Evolutionary conservation across 225 moss, liverwort and hornwort species (phyloP).

Genomic region (Anthoceros angustus): DNA sequence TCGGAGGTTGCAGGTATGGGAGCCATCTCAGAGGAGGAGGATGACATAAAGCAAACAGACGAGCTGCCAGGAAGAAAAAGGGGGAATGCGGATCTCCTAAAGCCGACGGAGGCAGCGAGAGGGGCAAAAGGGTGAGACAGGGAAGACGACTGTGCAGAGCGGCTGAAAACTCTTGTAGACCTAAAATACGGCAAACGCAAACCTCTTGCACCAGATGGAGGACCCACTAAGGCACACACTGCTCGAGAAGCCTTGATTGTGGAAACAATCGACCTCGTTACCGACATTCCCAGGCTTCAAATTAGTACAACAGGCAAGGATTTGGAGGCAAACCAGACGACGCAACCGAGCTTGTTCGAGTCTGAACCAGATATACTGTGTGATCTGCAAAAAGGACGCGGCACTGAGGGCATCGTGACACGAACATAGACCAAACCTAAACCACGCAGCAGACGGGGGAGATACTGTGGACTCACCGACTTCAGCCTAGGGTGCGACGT

Average conservation of each 20-base stretch:
- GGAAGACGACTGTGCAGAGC: background rate
- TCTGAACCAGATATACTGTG: too few relatives aligned
- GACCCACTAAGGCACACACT: too few relatives aligned
- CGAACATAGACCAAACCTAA: background rate
- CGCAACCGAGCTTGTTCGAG: too few relatives aligned
- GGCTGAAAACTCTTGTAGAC: background rate
- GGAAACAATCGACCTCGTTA: too few relatives aligned
- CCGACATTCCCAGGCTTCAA: too few relatives aligned
- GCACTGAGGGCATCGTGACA: too few relatives aligned
- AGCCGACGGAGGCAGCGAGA: background rate
- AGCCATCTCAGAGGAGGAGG: background rate
- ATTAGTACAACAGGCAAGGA: too few relatives aligned
- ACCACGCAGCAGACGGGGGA: background rate
- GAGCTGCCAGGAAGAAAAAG: background rate
- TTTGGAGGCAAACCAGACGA: too few relatives aligned
- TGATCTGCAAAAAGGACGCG: too few relatives aligned
- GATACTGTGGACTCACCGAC: background rate
- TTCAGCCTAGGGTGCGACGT: background rate
- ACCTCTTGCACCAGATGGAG: too few relatives aligned
- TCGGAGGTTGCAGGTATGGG: background rate
- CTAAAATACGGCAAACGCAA: too few relatives aligned
- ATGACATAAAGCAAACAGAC: background rate
- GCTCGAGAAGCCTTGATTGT: too few relatives aligned
- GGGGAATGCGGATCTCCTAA: background rate
- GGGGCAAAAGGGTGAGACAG: background rate